phyloP scores from a whole-genome alignment of 257 asterid genomes.

The Ophiorrhiza pumila region DNA sequence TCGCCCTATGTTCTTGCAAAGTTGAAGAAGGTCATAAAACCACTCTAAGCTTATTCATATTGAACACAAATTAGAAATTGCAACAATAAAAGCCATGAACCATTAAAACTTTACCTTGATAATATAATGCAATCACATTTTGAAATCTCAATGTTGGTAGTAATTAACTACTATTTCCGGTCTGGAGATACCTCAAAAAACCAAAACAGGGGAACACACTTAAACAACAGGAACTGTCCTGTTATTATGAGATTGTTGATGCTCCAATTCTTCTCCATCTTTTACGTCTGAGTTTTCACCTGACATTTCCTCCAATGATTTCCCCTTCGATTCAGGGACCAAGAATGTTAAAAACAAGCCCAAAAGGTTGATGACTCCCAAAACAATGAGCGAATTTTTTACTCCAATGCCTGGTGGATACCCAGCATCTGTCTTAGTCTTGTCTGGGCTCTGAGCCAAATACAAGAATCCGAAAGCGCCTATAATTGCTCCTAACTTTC shows the following conservation, averaged over 20 bases:
- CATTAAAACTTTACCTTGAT: neutral
- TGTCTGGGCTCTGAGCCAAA: conserved; percentile 52
- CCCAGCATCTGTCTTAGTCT: conserved; percentile 50
- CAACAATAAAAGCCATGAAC: neutral
- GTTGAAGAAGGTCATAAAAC: neutral
- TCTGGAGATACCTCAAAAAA: neutral
- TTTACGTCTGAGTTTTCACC: conserved; percentile 36
- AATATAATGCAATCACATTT: neutral
- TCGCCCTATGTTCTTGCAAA: too few species aligned
- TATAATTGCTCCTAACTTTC: conserved; percentile 63
- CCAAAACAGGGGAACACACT: neutral
- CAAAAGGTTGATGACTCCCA: conserved; percentile 44
- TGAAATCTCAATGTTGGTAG: neutral
- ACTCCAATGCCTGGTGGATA: conserved; percentile 63
- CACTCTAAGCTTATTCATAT: neutral
- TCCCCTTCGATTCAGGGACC: conserved; percentile 65
- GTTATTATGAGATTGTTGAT: neutral
- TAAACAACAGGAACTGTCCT: neutral
- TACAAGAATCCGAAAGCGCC: conserved; percentile 71
- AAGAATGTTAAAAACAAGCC: conserved; percentile 50
- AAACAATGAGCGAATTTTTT: conserved; percentile 44
- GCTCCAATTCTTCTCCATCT: conserved; percentile 2
- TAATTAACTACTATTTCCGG: neutral
- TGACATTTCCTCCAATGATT: conserved; percentile 51
- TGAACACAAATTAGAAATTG: too few species aligned